Base-by-base conservation (phyloP, 805 yeast genomes). In the Saturnispora silvae region DNA sequence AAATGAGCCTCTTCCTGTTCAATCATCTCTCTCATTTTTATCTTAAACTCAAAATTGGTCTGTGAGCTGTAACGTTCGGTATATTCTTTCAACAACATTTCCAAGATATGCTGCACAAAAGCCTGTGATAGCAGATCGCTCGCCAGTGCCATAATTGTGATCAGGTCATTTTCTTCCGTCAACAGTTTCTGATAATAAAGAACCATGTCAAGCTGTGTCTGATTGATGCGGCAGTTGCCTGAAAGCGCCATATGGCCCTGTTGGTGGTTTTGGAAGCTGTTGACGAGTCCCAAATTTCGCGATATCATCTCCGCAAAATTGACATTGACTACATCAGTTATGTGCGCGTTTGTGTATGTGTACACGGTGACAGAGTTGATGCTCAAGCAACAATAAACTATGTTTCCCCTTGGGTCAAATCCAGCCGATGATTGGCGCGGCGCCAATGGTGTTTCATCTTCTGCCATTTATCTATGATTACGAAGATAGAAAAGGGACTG, bases 301-400 rank as follows among this genome's bases (percentile, higher is more conserved):
- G 76, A 65, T 4, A 75, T 60, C 1, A 67, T 53, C 46, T 75
- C 81, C 1, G 70, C 61, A 40, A 77, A 66, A 45, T 72, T 72
- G 34, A 73, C 54, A 35, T 62, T 65, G 29, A 65, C 56, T 19
- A 57, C 49, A 22, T 64, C 61, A 1, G 63, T 57, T 27, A 75
- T 52, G 18, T 57, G 59, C 31, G 56, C 53, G 48, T 72, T 72
- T 45, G 75, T 80, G 44, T 72, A 64, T 10, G 80, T 68, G 51
- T 70, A 76, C 11, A 75, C 57, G 0, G 81, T 73, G 5, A 79
- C 70, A 14, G 81, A 74, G 48, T 76, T 75, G 24, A 56, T 41
- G 28, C 56, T 56, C 33, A 57, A 42, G 16, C 56, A 49, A n/a
- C 54, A 51, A 37, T 53, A 53, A 4, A 53, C 49, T 5, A 54